Conservation (phyloP, 2,329 filamentous ascomycete genomes). For the Ascochyta fabae region DNA sequence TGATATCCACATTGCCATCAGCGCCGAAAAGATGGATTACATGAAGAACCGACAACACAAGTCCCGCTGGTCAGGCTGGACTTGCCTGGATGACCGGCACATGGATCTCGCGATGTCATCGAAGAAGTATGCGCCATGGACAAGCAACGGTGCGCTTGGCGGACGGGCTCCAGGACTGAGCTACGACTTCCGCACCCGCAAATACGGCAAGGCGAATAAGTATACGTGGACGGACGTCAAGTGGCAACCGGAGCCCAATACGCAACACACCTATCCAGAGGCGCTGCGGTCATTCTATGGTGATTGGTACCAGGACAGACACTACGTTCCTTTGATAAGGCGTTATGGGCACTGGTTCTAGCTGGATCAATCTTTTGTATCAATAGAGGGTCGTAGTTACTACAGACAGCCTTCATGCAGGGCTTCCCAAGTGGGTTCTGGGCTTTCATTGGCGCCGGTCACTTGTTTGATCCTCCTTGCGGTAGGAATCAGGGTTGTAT, state of each 20-base stretch:
- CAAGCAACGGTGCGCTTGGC: conserved; percentile 17
- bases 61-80: conserved; percentile 48
- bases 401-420: conserved; percentile 46
- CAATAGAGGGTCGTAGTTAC: too few relatives aligned
- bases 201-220: conserved; percentile 35
- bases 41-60: conserved; percentile 47
- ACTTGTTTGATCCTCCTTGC: conserved; percentile 42
- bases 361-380: background rate
- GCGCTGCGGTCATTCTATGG: conserved; percentile 37
- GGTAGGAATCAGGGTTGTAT: conserved; percentile 30
- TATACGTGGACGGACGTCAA: conserved; percentile 42
- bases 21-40: conserved; percentile 47
- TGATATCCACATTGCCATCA: conserved; percentile 54
- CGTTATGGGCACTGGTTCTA: conserved; percentile 1
- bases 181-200: conserved; percentile 49
- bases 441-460: conserved; percentile 21
- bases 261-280: conserved; percentile 30
- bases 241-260: conserved; percentile 37
- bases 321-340: conserved; percentile 19
- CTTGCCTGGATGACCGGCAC: conserved; percentile 33
- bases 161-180: conserved; percentile 25
- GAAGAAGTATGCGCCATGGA: conserved; percentile 26
- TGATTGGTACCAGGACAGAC: conserved; percentile 32
- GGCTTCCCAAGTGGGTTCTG: conserved; percentile 41
- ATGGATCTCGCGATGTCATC: conserved; percentile 20